A percentile compares a stretch with the other conserved stretches of the same genome.
phyloP scores from a whole-genome alignment of 2,329 filamentous ascomycete genomes.

The Hyphodiscus sp. region DNA sequence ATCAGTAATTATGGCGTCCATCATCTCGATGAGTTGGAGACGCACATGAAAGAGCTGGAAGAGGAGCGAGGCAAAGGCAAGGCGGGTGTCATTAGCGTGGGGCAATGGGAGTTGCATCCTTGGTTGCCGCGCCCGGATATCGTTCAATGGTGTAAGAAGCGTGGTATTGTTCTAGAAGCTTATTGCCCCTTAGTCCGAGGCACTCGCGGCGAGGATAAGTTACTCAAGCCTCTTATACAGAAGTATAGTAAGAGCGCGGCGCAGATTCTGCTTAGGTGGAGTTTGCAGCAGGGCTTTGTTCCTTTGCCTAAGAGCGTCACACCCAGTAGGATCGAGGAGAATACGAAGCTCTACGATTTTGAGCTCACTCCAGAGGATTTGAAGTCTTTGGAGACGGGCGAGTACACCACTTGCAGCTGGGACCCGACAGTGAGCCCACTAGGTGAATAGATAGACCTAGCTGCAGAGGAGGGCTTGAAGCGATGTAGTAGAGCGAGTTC shows the following conservation, averaged over 20 bases:
- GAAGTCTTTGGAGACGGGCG: slow-evolving; percentile 40
- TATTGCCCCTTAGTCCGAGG: slow-evolving; percentile 59
- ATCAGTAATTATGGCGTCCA: slow-evolving; percentile 61
- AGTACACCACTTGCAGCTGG: slow-evolving; percentile 51
- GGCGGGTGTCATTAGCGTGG: slow-evolving; percentile 70
- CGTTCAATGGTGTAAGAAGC: slow-evolving; percentile 64
- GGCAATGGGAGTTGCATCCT: slow-evolving; percentile 86
- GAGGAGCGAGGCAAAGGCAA: slow-evolving; percentile 53
- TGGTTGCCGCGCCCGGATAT: slow-evolving; percentile 81
- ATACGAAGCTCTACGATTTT: slow-evolving; percentile 50
- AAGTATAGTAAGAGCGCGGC: slow-evolving; percentile 70
- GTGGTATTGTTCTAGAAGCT: slow-evolving; percentile 56
- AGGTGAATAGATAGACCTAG: slow-evolving; percentile 30
- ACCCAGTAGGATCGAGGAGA: slow-evolving; percentile 58
- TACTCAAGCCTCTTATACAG: slow-evolving; percentile 56
- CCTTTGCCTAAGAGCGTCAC: slow-evolving; percentile 71
- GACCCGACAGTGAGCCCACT: slow-evolving; percentile 46
- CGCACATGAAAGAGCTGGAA: slow-evolving; percentile 55
- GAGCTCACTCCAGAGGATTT: slow-evolving; percentile 48
- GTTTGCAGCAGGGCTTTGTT: slow-evolving; percentile 69
- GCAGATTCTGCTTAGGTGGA: slow-evolving; percentile 76
- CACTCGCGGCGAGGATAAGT: slow-evolving; percentile 62
- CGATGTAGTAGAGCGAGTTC: too few species aligned
- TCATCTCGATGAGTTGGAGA: slow-evolving; percentile 54
- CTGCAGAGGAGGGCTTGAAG: not conserved